A percentile compares a stretch with the other conserved stretches of the same genome.
Conservation (phyloP, 1,139 yeast genomes). For the Pichia sp. region DNA sequence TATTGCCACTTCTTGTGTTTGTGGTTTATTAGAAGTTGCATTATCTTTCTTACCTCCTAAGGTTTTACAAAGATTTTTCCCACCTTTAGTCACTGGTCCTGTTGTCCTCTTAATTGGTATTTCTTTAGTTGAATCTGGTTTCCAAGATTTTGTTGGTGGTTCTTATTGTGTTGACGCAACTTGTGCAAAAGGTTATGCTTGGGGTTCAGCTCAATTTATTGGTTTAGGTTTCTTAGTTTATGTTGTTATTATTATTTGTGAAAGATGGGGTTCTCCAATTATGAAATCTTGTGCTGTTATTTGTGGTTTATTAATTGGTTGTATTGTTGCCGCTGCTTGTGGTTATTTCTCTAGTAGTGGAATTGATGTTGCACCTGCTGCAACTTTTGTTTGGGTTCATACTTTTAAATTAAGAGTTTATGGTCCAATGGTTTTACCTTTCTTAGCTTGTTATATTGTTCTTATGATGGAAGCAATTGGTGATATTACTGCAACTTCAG, state of each 20-base stretch:
- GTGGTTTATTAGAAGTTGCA: slow-evolving; percentile 66
- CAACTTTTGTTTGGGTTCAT: slow-evolving; percentile 79
- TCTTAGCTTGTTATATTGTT: slow-evolving; percentile 72
- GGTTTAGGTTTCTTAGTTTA: slow-evolving; percentile 85
- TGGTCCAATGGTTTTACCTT: slow-evolving; percentile 80
- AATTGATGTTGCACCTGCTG: slow-evolving; percentile 72
- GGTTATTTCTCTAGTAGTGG: slow-evolving; percentile 61
- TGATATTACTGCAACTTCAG: slow-evolving; percentile 88
- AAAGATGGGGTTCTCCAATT: slow-evolving; percentile 89
- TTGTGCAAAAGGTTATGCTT: slow-evolving; percentile 46
- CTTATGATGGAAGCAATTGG: slow-evolving; percentile 90
- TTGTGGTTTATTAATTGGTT: slow-evolving; percentile 74
- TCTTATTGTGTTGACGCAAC: slow-evolving; percentile 50
- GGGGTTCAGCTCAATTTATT: slow-evolving; percentile 82
- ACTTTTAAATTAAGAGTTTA: slow-evolving; percentile 70
- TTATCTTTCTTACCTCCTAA: slow-evolving; percentile 73
- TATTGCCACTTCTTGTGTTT: slow-evolving; percentile 69
- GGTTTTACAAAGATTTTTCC: slow-evolving; percentile 65
- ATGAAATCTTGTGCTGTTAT: slow-evolving; percentile 92
- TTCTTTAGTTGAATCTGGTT: slow-evolving; percentile 59
- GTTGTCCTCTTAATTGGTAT: slow-evolving; percentile 81
- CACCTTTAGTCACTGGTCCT: slow-evolving; percentile 89
- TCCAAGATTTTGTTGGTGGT: slow-evolving; percentile 86
- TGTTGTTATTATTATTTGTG: slow-evolving; percentile 64
- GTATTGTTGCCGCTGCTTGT: slow-evolving; percentile 87